Base-by-base conservation (phyloP, 2,329 filamentous ascomycete genomes). In the Didymella sp. region DNA sequence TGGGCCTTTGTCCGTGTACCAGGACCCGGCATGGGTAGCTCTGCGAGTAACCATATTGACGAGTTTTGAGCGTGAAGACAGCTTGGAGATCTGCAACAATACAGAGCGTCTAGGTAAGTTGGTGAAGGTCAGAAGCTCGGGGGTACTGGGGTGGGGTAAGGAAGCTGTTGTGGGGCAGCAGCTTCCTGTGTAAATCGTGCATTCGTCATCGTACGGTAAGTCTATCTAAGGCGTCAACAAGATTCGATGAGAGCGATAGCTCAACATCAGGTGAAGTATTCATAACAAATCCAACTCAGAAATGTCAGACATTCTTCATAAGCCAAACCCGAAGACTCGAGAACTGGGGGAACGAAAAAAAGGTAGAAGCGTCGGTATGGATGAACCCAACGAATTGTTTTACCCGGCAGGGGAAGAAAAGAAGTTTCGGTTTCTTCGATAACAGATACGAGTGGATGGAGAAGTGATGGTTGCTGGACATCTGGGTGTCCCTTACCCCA, bases 1-100 rank as follows among this genome's bases (percentile, higher is more conserved):
- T 2, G 75, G 72, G 6, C 83, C 78, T 57, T 87, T 82, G 45
- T 82, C 82, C 6, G 87, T 82, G 74, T 99, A 99, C 95, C 95
- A 99, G 17, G 87, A 89, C 35, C 91, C 90, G 21, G 94, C 92
- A 75, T 98, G 95, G 53, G 83, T 86, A 19, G 92, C 88, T 63
- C 80, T 75, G 70, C 88, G 79, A 48, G 74, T 65, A 43, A 67
- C 67, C 75, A 74, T 79, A 17, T 53, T 56, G 41, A 35, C 21
- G 7, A 40, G 0, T 22, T 2, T 33, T 6, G 21, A 45, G 30
- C 13, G 19, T 41, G 24, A 25, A 35, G 21, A 42, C 19, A 44
- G 33, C n/a, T 12, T 43, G 15, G 19, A 31, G 3, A 9, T n/a
- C 19, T 30, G 2, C 7, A 30, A 6, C 9, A 17, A 24, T 4